Percentiles rank a stretch among this genome's conserved stretches.
These are phyloP conservation scores for Coniosporium tulheliwenetii DNA, from an alignment of 2,329 filamentous ascomycete species.

Conservation along the genomic window DNA sequence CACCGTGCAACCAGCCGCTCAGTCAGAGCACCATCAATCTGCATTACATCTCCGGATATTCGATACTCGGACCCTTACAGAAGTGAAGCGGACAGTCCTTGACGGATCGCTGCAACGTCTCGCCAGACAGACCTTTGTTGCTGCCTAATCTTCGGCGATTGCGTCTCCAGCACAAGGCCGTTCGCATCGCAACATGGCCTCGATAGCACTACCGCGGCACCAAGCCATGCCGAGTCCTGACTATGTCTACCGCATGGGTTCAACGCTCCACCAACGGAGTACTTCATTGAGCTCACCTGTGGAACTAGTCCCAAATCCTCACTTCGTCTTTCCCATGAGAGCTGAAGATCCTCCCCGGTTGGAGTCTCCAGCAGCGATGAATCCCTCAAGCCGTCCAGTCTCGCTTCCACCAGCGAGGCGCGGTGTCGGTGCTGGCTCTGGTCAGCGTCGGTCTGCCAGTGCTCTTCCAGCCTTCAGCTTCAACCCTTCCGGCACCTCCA, in stretches of 20 bases:
- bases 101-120: too few relatives aligned
- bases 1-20: too few relatives aligned
- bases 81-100: too few relatives aligned
- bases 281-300: slow-evolving; percentile 12
- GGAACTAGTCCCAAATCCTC: slow-evolving; percentile 30
- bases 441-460: slow-evolving; percentile 24
- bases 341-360: slow-evolving; percentile 12
- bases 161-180: too few relatives aligned
- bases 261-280: slow-evolving; percentile 2
- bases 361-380: slow-evolving; percentile 12
- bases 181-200: too few relatives aligned
- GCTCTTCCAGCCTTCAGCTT: slow-evolving; percentile 33
- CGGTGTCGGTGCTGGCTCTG: slow-evolving; percentile 15
- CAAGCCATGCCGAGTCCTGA: neutral
- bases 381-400: slow-evolving; percentile 19
- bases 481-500: slow-evolving; percentile 26
- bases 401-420: slow-evolving; percentile 18
- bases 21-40: too few relatives aligned
- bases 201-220: too few relatives aligned
- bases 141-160: too few relatives aligned
- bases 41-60: too few relatives aligned
- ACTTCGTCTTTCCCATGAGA: slow-evolving; percentile 31
- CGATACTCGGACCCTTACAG: too few relatives aligned
- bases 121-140: too few relatives aligned
- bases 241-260: slow-evolving; percentile 1